A percentile compares a stretch with the other conserved stretches of the same genome.
Conservation (phyloP, 805 yeast species). For the Saccharomyces jurei region DNA sequence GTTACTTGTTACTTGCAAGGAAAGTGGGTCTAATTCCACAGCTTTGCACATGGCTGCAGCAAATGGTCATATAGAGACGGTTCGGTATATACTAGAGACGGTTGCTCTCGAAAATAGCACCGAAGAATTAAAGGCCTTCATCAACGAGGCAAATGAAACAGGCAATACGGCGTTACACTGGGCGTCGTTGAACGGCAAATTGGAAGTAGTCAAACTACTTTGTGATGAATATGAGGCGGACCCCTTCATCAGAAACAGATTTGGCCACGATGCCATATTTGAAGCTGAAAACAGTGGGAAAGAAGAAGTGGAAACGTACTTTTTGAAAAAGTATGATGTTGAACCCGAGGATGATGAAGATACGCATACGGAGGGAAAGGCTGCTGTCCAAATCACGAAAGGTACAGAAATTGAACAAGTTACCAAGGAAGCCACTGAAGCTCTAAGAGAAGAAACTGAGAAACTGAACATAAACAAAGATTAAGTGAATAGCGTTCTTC, state of each 20-base stretch:
- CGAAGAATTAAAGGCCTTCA: slow-evolving; percentile 38
- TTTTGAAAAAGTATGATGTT: slow-evolving; percentile 64
- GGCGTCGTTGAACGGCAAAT: slow-evolving; percentile 87
- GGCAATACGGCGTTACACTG: slow-evolving; percentile 96
- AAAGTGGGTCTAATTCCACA: slow-evolving; percentile 58
- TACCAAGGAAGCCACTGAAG: slow-evolving; percentile 41
- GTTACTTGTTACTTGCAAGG: slow-evolving; percentile 41
- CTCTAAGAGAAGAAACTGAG: slow-evolving; percentile 27
- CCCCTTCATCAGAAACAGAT: slow-evolving; percentile 65
- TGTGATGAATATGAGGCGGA: slow-evolving; percentile 74
- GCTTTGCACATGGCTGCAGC: slow-evolving; percentile 94
- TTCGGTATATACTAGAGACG: slow-evolving; percentile 45
- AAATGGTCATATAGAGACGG: slow-evolving; percentile 74
- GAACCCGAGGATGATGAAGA: slow-evolving; percentile 52
- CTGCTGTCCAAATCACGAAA: slow-evolving; percentile 34
- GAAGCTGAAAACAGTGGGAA: slow-evolving; percentile 81
- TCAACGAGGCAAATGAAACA: slow-evolving; percentile 54
- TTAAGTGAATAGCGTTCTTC: slow-evolving; percentile 19
- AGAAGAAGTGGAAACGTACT: slow-evolving; percentile 69
- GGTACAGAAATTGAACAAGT: slow-evolving; percentile 46
- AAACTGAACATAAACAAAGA: slow-evolving; percentile 11
- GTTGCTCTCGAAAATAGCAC: slow-evolving; percentile 5
- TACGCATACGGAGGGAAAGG: slow-evolving; percentile 37
- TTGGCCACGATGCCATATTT: slow-evolving; percentile 74
- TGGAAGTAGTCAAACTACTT: slow-evolving; percentile 57